These are phyloP conservation scores for Straminergon stramineum DNA, from an alignment of 225 moss, liverwort and hornwort species.

Conservation along the genomic window DNA sequence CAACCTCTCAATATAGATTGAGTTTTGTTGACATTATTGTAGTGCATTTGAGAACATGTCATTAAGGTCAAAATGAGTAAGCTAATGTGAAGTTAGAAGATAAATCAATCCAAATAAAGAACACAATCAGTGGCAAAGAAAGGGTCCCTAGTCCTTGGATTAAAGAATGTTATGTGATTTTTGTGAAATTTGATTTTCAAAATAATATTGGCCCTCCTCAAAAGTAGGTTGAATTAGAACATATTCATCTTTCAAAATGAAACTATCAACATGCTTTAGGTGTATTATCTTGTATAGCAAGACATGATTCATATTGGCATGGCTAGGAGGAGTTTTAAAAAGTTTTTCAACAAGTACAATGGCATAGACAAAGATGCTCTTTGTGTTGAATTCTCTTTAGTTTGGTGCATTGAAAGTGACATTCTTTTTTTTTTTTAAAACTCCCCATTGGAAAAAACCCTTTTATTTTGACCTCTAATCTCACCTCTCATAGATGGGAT, in stretches of 20 bases:
- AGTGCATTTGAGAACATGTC: background rate
- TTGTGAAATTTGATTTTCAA: background rate
- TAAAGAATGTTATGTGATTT: background rate
- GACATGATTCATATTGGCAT: background rate
- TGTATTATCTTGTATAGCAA: background rate
- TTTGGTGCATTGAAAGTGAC: background rate
- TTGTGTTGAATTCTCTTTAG: background rate
- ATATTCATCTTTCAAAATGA: background rate
- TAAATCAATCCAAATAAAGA: background rate
- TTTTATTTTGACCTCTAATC: background rate
- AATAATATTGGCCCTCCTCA: background rate
- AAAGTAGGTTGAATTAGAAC: background rate
- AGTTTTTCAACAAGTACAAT: background rate
- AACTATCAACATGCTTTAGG: background rate
- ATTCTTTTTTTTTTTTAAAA: no score
- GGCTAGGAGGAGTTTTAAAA: background rate
- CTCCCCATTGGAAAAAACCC: background rate
- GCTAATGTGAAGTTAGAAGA: background rate
- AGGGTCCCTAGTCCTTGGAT: background rate
- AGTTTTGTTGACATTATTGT: background rate
- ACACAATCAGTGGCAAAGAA: background rate
- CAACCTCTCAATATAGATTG: background rate
- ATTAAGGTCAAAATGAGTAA: background rate
- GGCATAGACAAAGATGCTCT: background rate
- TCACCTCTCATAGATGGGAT: fast-evolving